Conservation (phyloP, 208 protist species). For the Wallacemonas sp. region DNA sequence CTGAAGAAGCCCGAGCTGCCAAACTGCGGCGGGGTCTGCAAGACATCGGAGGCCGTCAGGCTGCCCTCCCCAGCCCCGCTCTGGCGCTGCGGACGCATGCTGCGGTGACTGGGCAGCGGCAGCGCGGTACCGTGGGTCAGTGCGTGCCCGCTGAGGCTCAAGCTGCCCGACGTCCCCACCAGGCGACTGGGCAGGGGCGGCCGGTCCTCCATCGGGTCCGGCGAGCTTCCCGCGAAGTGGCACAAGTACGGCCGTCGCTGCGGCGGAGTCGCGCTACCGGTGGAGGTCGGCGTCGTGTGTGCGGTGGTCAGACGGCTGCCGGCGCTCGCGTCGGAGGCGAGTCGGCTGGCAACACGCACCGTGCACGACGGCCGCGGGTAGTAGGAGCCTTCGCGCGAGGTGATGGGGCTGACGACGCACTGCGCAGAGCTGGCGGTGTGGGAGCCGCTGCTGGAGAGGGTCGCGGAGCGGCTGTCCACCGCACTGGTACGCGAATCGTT, state of each 20-base stretch:
- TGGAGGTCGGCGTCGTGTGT: not conserved
- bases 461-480: no score
- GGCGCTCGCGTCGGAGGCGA: no score
- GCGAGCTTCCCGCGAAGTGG: no score
- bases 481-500: no score
- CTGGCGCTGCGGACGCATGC: no score
- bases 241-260: not conserved
- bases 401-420: no score
- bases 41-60: not conserved
- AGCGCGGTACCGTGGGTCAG: not conserved
- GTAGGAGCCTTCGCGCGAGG: no score
- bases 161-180: not conserved
- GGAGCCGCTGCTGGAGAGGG: no score
- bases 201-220: not conserved
- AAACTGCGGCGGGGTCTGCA: not conserved
- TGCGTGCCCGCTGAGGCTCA: not conserved
- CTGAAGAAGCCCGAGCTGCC: constrained; percentile 16
- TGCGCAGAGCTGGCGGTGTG: no score
- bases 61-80: not conserved
- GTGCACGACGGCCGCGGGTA: no score
- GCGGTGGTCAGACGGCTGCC: not conserved
- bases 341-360: no score
- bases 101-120: not conserved
- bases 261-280: not conserved
- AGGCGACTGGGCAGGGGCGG: not conserved